These are phyloP conservation scores for Triticum urartu DNA, from an alignment of 176 grass and related monocot species.

Conservation along the genomic window DNA sequence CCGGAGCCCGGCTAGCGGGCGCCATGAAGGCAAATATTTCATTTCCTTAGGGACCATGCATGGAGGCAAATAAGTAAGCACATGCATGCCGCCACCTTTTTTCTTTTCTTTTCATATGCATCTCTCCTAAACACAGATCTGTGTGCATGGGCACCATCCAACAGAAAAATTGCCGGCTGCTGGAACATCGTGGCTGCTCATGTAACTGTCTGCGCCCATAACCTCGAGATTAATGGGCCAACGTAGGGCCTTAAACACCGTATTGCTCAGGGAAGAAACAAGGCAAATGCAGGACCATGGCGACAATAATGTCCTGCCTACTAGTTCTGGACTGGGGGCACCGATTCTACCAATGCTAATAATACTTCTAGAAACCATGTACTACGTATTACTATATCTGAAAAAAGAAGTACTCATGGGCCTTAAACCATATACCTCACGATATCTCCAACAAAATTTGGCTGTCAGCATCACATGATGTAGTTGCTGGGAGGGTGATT, in stretches of 20 bases:
- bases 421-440: not conserved
- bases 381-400: not conserved
- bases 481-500: not conserved
- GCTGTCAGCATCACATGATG: not conserved
- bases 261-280: constrained; percentile 15
- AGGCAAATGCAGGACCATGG: constrained; percentile 23
- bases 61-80: constrained; percentile 40
- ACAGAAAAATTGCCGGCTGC: not conserved
- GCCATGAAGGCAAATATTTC: constrained; percentile 33
- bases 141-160: not conserved
- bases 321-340: not conserved
- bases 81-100: constrained; percentile 22
- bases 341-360: constrained; percentile 2
- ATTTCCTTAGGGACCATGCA: not conserved
- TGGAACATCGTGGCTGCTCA: not conserved
- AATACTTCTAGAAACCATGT: constrained; percentile 3
- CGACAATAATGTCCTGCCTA: not conserved
- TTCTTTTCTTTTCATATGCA: constrained; percentile 6
- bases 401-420: no score
- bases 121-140: constrained; percentile 10
- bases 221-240: constrained; percentile 25
- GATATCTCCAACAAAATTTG: not conserved
- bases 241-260: constrained; percentile 17
- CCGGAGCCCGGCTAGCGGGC: not conserved
- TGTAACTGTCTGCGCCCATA: not conserved